phyloP scores from a whole-genome alignment of 2,329 filamentous ascomycete genomes.

The Neofusicoccum cordaticola region DNA sequence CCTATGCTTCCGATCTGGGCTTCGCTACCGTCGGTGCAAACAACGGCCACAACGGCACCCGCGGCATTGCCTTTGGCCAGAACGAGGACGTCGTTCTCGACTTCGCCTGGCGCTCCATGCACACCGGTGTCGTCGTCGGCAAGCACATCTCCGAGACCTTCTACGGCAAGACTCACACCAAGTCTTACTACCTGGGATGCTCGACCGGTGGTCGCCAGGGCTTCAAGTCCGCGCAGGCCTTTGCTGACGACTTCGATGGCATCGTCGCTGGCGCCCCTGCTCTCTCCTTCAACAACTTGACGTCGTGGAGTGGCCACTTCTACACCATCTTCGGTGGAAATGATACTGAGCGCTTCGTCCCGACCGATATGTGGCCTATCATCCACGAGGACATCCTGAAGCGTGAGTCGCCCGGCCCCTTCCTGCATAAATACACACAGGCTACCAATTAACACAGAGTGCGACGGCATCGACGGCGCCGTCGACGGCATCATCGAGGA shows the following conservation, averaged over 20 bases:
- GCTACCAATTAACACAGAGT: conserved; percentile 29
- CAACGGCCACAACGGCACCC: conserved; percentile 44
- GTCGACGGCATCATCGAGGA: conserved; percentile 50
- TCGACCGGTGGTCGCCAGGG: conserved; percentile 38
- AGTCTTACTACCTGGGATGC: conserved; percentile 40
- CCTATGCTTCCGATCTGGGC: conserved; percentile 37
- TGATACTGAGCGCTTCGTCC: conserved; percentile 41
- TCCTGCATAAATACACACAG: too few relatives aligned
- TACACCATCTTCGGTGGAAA: conserved; percentile 28
- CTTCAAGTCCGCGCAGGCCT: conserved; percentile 28
- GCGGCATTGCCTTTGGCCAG: conserved; percentile 45
- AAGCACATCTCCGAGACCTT: conserved; percentile 41
- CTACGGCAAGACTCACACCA: conserved; percentile 40
- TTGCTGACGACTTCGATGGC: conserved; percentile 37
- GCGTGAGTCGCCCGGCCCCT: conserved; percentile 33
- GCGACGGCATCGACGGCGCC: conserved; percentile 49
- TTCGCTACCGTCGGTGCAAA: conserved; percentile 43
- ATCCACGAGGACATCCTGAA: conserved; percentile 45
- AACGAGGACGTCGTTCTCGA: conserved; percentile 45
- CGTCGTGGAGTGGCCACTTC: conserved; percentile 32
- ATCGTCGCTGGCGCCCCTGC: conserved; percentile 36
- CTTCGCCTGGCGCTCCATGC: conserved; percentile 47
- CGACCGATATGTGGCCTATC: conserved; percentile 37
- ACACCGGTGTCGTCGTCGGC: conserved; percentile 40
- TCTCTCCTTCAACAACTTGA: conserved; percentile 33